Percentiles rank a stretch among this genome's conserved stretches.
Conservation (phyloP, 495 filamentous ascomycete genomes). For the Barbatosphaeria neglecta region DNA sequence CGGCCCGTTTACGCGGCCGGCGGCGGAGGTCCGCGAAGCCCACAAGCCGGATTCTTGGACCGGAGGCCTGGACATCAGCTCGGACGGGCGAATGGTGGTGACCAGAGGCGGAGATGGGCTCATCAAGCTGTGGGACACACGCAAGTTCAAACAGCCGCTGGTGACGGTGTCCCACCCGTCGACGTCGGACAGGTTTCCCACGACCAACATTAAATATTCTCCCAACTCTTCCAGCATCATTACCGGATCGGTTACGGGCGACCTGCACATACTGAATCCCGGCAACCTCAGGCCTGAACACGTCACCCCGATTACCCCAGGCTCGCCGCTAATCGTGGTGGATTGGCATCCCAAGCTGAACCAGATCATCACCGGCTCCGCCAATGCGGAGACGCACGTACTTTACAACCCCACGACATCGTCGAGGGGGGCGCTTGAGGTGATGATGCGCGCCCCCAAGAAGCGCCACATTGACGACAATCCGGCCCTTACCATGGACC, state of each 20-base stretch:
- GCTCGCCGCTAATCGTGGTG: constrained; percentile 69
- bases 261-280: constrained; percentile 87
- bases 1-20: constrained; percentile 74
- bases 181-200: constrained; percentile 70
- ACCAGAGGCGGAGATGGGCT: constrained; percentile 79
- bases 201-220: constrained; percentile 79
- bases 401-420: constrained; percentile 83
- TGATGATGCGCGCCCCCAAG: constrained; percentile 90
- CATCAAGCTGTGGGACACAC: constrained; percentile 86
- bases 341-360: constrained; percentile 92
- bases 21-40: constrained; percentile 77
- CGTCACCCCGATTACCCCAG: constrained; percentile 73
- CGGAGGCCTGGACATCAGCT: constrained; percentile 80
- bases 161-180: constrained; percentile 68
- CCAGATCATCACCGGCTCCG: constrained; percentile 89
- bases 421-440: constrained; percentile 64
- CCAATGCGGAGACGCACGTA: constrained; percentile 76
- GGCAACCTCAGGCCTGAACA: constrained; percentile 77
- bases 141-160: constrained; percentile 86
- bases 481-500: constrained; percentile 69
- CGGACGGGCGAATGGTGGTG: constrained; percentile 78
- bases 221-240: constrained; percentile 71
- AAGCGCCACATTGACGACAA: constrained; percentile 92
- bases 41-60: constrained; percentile 84
- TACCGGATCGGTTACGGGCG: constrained; percentile 75